Conservation (phyloP, 371 early-diverging fungal genomes). For the Mortierella sp. region DNA sequence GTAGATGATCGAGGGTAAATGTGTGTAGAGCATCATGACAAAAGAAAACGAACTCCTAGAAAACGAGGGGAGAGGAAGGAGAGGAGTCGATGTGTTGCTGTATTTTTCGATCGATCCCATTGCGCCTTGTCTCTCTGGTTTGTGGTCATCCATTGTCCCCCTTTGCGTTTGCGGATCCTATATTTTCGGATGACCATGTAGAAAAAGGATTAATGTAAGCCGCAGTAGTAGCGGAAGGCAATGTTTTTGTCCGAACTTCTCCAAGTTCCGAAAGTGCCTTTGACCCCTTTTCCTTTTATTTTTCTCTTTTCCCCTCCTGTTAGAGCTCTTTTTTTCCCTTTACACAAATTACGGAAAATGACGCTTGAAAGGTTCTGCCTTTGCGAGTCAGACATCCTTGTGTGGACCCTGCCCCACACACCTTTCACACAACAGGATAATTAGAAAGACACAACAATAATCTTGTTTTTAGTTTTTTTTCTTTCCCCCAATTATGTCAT, state of each 20-base stretch:
- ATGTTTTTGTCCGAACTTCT: conserved; percentile 12
- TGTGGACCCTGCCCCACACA: conserved; percentile 10
- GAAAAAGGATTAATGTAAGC: conserved; percentile 5
- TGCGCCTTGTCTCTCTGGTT: not conserved
- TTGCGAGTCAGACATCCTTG: not conserved
- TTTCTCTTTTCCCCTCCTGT: no score
- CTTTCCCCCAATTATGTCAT: conserved; percentile 1
- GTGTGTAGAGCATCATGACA: not conserved
- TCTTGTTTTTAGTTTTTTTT: conserved; percentile 3
- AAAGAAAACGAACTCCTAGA: not conserved
- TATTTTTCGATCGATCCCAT: not conserved
- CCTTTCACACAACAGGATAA: not conserved
- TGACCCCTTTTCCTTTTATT: not conserved
- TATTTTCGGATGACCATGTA: conserved; percentile 16
- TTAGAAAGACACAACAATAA: not conserved
- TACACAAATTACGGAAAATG: not conserved
- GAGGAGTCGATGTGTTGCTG: not conserved
- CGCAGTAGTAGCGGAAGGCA: not conserved
- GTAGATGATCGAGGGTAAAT: conserved; percentile 7
- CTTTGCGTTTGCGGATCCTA: not conserved
- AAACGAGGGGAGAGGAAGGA: not conserved
- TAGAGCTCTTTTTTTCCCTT: not conserved
- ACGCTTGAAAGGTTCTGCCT: conserved; percentile 16
- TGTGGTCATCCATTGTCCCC: not conserved
- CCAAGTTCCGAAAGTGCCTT: conserved; percentile 8